These are phyloP conservation scores for Aaosphaeria arxii DNA, from an alignment of 2,329 filamentous ascomycete species.

Conservation along the genomic window DNA sequence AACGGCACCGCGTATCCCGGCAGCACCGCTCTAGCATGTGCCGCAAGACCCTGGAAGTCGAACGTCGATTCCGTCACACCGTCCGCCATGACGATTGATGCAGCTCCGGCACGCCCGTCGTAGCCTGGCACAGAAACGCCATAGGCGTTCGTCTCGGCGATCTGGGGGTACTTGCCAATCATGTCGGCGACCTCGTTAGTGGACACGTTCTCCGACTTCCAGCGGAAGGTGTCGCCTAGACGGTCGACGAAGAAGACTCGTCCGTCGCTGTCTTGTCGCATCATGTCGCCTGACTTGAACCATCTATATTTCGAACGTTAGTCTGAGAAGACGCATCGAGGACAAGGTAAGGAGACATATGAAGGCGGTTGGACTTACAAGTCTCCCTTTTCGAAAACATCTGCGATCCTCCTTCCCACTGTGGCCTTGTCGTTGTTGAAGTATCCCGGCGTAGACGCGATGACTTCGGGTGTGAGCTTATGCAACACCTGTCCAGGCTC, in stretches of 20 bases:
- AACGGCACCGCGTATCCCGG: constrained; percentile 47
- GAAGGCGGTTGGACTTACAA: constrained; percentile 19
- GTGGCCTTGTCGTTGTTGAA: constrained; percentile 35
- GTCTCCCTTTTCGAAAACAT: constrained; percentile 39
- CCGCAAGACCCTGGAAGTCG: constrained; percentile 35
- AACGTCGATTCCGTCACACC: constrained; percentile 27
- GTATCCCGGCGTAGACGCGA: constrained; percentile 24
- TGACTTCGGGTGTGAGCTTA: constrained; percentile 22
- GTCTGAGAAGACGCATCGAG: neutral
- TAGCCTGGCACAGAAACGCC: constrained; percentile 43
- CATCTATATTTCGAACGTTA: constrained; percentile 17
- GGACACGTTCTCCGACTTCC: constrained; percentile 47
- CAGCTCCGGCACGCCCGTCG: constrained; percentile 45
- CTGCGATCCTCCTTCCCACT: constrained; percentile 23
- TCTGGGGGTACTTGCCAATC: constrained; percentile 37
- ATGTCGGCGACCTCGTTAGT: constrained; percentile 46
- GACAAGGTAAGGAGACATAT: neutral
- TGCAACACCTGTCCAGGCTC: constrained; percentile 37
- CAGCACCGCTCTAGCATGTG: constrained; percentile 38
- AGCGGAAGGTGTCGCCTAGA: constrained; percentile 39
- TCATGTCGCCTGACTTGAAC: constrained; percentile 39
- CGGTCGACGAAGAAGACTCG: constrained; percentile 39
- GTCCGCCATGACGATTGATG: constrained; percentile 38
- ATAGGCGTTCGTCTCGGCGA: constrained; percentile 45
- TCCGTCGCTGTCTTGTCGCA: constrained; percentile 32